phyloP scores from a whole-genome alignment of 2,329 filamentous ascomycete genomes.

The Sporothrix pallida region DNA sequence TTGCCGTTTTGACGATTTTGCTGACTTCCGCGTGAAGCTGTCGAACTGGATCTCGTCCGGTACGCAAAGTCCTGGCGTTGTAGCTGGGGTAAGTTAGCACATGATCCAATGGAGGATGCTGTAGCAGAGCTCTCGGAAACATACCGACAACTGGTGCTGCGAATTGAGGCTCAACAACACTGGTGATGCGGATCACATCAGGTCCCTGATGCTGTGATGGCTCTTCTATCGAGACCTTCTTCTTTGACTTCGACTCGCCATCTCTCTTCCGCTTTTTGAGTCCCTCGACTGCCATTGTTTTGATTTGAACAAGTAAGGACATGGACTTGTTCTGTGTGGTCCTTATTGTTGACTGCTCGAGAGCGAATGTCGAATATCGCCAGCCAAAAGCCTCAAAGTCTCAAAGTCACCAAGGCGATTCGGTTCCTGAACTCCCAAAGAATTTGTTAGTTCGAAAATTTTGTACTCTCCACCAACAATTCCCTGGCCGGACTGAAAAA shows the following conservation, averaged over 20 bases:
- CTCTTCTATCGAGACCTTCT: conserved; percentile 57
- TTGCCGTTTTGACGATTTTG: conserved; percentile 40
- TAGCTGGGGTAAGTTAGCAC: conserved; percentile 43
- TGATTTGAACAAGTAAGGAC: conserved; percentile 19
- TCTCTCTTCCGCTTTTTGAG: conserved; percentile 61
- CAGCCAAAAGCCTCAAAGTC: neutral
- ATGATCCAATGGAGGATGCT: neutral
- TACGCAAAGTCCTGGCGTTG: conserved; percentile 50
- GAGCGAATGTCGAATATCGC: neutral
- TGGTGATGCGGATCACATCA: conserved; percentile 51
- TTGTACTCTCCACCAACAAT: conserved; percentile 30
- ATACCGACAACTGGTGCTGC: conserved; percentile 54
- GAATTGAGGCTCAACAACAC: conserved; percentile 52
- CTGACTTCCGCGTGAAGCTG: conserved; percentile 54
- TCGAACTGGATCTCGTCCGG: conserved; percentile 52
- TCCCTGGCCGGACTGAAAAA: neutral
- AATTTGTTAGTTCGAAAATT: conserved; percentile 32
- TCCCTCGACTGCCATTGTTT: conserved; percentile 32
- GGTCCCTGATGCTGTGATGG: conserved; percentile 40
- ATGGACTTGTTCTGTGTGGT: conserved; percentile 8
- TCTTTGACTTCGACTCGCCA: conserved; percentile 53
- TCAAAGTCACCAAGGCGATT: neutral
- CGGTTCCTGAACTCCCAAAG: neutral
- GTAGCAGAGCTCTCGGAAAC: conserved; percentile 3
- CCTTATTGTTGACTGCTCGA: no score